phyloP scores from a whole-genome alignment of 139 green algal genomes.

The Medakamo hakoo region DNA sequence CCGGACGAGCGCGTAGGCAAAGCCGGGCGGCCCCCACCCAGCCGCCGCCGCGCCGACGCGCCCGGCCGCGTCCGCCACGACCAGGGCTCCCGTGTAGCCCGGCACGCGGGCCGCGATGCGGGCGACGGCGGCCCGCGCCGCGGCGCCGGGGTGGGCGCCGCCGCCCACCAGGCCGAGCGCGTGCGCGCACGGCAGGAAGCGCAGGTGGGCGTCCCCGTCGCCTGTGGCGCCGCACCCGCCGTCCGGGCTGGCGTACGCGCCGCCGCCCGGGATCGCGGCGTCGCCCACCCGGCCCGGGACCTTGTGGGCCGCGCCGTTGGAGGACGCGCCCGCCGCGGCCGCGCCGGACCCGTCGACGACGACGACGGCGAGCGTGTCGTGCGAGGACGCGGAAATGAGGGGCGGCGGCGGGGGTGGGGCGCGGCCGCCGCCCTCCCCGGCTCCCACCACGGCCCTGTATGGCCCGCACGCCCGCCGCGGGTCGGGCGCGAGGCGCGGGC shows the following conservation, averaged over 20 bases:
- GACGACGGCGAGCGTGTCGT: conserved; percentile 64
- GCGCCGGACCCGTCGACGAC: conserved; percentile 27
- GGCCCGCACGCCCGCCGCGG: conserved; percentile 29
- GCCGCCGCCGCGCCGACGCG: conserved; percentile 16
- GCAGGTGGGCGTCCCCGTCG: conserved; percentile 56
- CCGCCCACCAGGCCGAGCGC: conserved; percentile 48
- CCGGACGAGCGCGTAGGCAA: conserved; percentile 11
- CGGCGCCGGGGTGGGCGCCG: conserved; percentile 23
- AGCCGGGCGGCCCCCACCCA: conserved; percentile 33
- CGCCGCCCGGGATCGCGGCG: conserved; percentile 34
- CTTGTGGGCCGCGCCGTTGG: conserved; percentile 42
- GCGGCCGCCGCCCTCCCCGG: neutral
- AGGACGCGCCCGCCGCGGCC: conserved; percentile 24
- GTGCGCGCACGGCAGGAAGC: conserved; percentile 56
- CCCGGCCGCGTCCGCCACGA: conserved; percentile 21
- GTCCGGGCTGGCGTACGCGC: conserved; percentile 39
- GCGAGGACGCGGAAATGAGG: conserved; percentile 5
- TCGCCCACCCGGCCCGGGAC: conserved; percentile 51
- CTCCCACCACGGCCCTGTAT: conserved; percentile 16
- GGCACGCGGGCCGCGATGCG: conserved; percentile 23
- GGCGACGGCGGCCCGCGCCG: conserved; percentile 32
- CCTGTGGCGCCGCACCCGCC: conserved; percentile 56
- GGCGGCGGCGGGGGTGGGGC: neutral
- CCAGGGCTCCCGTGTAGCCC: conserved; percentile 25
- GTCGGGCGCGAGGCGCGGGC: conserved; percentile 37